Base-by-base conservation (phyloP, 2,329 filamentous ascomycete species). In the Penicillium sclerotiorum region DNA sequence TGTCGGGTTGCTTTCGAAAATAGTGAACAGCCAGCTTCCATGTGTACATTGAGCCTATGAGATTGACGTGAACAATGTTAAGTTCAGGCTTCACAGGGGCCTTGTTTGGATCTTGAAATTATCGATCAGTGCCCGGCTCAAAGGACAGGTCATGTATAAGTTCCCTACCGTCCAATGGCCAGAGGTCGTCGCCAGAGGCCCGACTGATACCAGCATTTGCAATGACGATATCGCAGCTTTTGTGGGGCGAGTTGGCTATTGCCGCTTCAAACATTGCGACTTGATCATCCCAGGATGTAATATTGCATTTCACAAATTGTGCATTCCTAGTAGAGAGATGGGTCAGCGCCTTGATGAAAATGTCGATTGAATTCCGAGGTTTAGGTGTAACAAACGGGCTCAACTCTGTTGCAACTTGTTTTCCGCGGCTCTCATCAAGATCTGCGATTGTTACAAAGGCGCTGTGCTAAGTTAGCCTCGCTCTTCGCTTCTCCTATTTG, bases 11-110 rank as follows among this genome's bases (percentile, higher is more conserved):
- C 37, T 71, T 66, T 1, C 74, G 60, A 56, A 79, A 78, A 50
- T 77, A 77, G 52, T 78, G 73, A 8, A 77, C 63, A 0, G 76
- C 76, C 0, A 79, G 64, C 52, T 77, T 78, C 56, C 71, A 70
- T 0, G 77, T 78, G 58, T 77, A 78, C 8, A 76, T 52, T 0
- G 68, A 72, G 3, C 76, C 76, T 5, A 68, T 58, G 12, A 76
- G 56, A 41, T 76, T 75, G 17, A 75, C 68, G 13, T 73, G 58
- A 4, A 77, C 61, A 13, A 76, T 75, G 15, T 67, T 72, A 3
- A 78, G 61, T 20, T 73, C 57, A 0, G 75, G 76, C 41, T 76
- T 74, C 2, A 57, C 52, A 0, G 58, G 58, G 1, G 56, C 25
- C 2, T 36, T 46, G 20, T 50, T 49, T 15, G 57, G 48, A 30